These are phyloP conservation scores for Mucuna pruriens DNA, from an alignment of 306 rosid species.

Conservation along the genomic window DNA sequence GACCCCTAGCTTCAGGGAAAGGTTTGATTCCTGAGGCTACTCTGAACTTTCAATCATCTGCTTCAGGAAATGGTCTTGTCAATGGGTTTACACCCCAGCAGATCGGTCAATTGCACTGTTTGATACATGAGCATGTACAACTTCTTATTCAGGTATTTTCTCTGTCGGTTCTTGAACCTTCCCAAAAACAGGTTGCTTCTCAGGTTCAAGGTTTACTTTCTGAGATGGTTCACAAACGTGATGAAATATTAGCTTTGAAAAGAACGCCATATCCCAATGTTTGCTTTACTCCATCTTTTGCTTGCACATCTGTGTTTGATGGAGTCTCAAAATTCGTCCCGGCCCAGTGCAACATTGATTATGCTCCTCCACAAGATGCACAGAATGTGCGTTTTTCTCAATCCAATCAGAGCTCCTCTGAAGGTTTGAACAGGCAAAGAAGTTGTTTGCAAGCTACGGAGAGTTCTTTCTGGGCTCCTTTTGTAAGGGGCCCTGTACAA, in stretches of 20 bases:
- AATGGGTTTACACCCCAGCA: slow-evolving; percentile 86
- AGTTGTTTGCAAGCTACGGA: slow-evolving; percentile 51
- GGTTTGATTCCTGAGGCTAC: slow-evolving; percentile 56
- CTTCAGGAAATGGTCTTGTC: slow-evolving; percentile 58
- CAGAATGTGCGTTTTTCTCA: slow-evolving; percentile 45
- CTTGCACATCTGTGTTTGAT: slow-evolving; percentile 53
- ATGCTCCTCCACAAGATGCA: slow-evolving; percentile 46
- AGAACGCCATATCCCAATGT: slow-evolving; percentile 72
- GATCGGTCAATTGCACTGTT: slow-evolving; percentile 77
- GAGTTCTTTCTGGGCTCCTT: slow-evolving; percentile 68
- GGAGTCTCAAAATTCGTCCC: slow-evolving; percentile 50
- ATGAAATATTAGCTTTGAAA: slow-evolving; percentile 62
- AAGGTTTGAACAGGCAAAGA: slow-evolving; percentile 50
- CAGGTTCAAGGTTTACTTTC: slow-evolving; percentile 74
- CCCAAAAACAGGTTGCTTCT: slow-evolving; percentile 79
- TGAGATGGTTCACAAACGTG: slow-evolving; percentile 79
- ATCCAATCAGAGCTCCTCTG: slow-evolving; percentile 52
- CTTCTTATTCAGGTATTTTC: slow-evolving; percentile 94
- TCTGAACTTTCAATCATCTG: slow-evolving; percentile 45
- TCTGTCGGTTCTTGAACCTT: slow-evolving; percentile 72
- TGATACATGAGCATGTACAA: slow-evolving; percentile 91
- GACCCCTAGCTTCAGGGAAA: slow-evolving; percentile 53
- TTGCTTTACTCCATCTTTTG: slow-evolving; percentile 64
- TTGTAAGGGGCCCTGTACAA: slow-evolving; percentile 58
- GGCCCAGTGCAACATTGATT: slow-evolving; percentile 44